These are phyloP conservation scores for Eimeria nieschulzi DNA, from an alignment of 169 alveolate species.

Conservation along the genomic window DNA sequence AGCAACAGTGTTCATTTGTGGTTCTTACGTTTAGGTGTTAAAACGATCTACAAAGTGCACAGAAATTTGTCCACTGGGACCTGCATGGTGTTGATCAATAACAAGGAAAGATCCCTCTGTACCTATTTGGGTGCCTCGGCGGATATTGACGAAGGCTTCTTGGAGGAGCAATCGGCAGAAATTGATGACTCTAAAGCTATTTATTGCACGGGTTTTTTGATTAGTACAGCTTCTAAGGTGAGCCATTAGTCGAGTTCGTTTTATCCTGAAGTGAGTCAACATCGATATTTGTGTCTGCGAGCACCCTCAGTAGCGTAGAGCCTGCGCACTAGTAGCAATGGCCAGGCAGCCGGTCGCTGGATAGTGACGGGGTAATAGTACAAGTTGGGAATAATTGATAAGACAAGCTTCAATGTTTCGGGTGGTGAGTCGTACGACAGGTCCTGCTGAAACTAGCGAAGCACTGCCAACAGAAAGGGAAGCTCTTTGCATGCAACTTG, in stretches of 20 bases:
- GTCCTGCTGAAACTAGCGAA: constrained; percentile 57
- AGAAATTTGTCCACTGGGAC: constrained; percentile 83
- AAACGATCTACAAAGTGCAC: constrained; percentile 8
- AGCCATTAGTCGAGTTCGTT: not conserved
- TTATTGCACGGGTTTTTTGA: constrained; percentile 84
- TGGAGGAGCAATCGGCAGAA: constrained; percentile 63
- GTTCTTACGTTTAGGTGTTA: constrained; percentile 25
- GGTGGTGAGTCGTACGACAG: not conserved
- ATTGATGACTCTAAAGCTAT: constrained; percentile 75
- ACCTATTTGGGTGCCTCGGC: constrained; percentile 85
- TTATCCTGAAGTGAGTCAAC: too few species aligned
- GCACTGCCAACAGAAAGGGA: constrained; percentile 36
- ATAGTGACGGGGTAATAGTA: too few species aligned
- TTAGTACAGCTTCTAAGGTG: constrained; percentile 57
- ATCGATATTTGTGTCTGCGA: too few species aligned
- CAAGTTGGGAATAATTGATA: not conserved
- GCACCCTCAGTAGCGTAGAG: too few species aligned
- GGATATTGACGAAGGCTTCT: constrained; percentile 76
- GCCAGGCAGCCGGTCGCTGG: too few species aligned
- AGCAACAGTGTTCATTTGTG: not conserved
- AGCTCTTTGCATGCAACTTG: constrained; percentile 77
- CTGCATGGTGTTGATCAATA: constrained; percentile 84
- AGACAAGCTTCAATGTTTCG: not conserved
- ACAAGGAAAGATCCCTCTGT: constrained; percentile 83
- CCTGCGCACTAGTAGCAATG: too few species aligned